Conservation (phyloP, 805 yeast genomes). For the Isabelozyma rhagii region DNA sequence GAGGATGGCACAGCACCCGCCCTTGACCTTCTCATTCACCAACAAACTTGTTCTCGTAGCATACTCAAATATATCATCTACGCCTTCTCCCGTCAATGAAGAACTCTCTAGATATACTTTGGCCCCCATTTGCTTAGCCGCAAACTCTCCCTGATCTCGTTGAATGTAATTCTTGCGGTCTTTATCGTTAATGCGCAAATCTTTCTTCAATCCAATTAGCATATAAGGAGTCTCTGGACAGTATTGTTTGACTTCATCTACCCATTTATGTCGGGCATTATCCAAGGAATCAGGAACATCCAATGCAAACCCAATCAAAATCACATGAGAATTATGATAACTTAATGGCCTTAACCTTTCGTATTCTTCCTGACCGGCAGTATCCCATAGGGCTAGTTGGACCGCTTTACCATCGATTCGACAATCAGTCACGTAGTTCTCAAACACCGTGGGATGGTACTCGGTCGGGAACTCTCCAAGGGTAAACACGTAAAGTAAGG, state of each 20-base stretch:
- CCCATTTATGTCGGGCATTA: conserved; percentile 85
- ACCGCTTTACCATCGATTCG: conserved; percentile 92
- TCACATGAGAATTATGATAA: conserved; percentile 82
- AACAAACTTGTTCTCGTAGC: conserved; percentile 83
- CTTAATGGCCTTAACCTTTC: conserved; percentile 86
- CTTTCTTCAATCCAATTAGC: conserved; percentile 82
- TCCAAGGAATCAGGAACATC: conserved; percentile 82
- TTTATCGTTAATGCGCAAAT: conserved; percentile 51
- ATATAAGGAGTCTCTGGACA: conserved; percentile 80
- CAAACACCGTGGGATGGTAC: conserved; percentile 92
- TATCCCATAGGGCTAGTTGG: conserved; percentile 87
- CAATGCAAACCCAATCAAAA: conserved; percentile 81
- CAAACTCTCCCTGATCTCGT: conserved; percentile 57
- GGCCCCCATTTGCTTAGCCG: conserved; percentile 80
- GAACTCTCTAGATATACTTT: conserved; percentile 82
- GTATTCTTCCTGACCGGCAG: conserved; percentile 96
- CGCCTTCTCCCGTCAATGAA: conserved; percentile 91
- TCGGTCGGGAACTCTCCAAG: conserved; percentile 91
- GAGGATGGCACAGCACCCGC: conserved; percentile 33
- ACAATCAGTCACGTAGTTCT: conserved; percentile 91
- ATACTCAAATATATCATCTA: conserved; percentile 87
- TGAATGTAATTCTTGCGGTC: conserved; percentile 49
- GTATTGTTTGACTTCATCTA: conserved; percentile 72
- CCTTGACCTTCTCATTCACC: conserved; percentile 22
- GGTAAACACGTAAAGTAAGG: conserved; percentile 85